Evolutionary conservation across 2,329 filamentous ascomycete species (phyloP), one percentile per base, ranked within the genome.

Genomic region (Claviceps citrina): DNA sequence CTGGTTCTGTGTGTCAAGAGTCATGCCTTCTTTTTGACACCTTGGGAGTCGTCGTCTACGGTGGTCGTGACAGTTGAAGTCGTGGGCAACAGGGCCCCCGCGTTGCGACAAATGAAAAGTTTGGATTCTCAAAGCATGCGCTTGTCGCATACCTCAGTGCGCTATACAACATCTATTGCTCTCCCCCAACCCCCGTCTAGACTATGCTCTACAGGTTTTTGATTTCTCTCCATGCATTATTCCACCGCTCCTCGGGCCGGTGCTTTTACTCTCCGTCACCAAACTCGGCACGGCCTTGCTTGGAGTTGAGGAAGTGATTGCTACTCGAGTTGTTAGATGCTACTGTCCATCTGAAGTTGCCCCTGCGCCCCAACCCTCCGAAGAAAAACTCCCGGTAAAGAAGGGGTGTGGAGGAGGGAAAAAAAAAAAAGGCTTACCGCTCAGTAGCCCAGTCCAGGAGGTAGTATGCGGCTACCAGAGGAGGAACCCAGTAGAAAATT

Each of bases 401-500:
- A n/a, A n/a, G n/a, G n/a, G n/a, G n/a, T n/a, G n/a, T n/a, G n/a
- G 7, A 3, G 8, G 7, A 8, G 16, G 4, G 5, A 32, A 16
- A 8, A 9, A 5, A 32, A 32, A 20, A 20, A 9, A 22, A 22
- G 7, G 66, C 78, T 53, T 74, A 96, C 91, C 78, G 77, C 67
- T 94, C 79, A 55, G 76, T 80, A 50, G 91, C 89, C 91, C 91
- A 98, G 59, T 82, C 66, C 80, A 96, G 83, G 50, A 76, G 59
- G 58, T 78, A 76, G 69, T 96, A 98, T 50, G 74, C 86, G 51
- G 71, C 62, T 48, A 91, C 54, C 52, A 94, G 66, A 30, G 87
- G 81, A 44, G 91, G 83, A 20, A 79, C 73, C 64, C 87, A 78
- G 74, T 87, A 98, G 52, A 96, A 77, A 51, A 93, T 77, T 71